Conservation (phyloP, 2,329 filamentous ascomycete genomes). For the Coniochaeta pulveracea region DNA sequence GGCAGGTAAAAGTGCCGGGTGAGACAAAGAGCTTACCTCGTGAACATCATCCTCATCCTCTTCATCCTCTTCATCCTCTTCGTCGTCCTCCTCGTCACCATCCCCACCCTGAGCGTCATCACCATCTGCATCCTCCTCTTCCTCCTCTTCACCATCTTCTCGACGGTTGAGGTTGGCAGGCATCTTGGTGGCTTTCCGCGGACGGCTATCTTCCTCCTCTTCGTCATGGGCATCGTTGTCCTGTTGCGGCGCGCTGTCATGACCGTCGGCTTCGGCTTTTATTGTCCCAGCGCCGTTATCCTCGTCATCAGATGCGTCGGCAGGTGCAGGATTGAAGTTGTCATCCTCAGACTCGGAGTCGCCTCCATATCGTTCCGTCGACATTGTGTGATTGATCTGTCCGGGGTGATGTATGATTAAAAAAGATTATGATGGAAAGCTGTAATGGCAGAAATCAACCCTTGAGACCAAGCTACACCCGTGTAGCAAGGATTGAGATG, state of each 20-base stretch:
- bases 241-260: constrained; percentile 26
- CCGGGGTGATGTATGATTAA: too few species aligned
- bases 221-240: constrained; percentile 31
- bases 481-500: too few species aligned
- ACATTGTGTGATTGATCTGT: too few species aligned
- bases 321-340: constrained; percentile 78
- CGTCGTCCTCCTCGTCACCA: constrained; percentile 54
- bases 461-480: too few species aligned
- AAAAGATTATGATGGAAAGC: too few species aligned
- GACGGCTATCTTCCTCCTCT: constrained; percentile 13
- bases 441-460: too few species aligned
- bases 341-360: constrained; percentile 70
- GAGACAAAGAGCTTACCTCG: constrained; percentile 31
- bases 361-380: constrained; percentile 6
- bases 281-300: constrained; percentile 22
- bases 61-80: constrained; percentile 32
- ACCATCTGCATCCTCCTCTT: constrained; percentile 26
- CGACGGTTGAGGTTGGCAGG: constrained; percentile 4
- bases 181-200: constrained; percentile 4
- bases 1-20: not conserved
- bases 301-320: constrained; percentile 59
- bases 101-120: constrained; percentile 43
- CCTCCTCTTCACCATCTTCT: constrained; percentile 26
- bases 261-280: constrained; percentile 20
- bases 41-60: constrained; percentile 44